Evolutionary conservation across 1,284 basidiomycete species (phyloP), one percentile per base, ranked within the genome.

Genomic region (Thelephora terrestris): DNA sequence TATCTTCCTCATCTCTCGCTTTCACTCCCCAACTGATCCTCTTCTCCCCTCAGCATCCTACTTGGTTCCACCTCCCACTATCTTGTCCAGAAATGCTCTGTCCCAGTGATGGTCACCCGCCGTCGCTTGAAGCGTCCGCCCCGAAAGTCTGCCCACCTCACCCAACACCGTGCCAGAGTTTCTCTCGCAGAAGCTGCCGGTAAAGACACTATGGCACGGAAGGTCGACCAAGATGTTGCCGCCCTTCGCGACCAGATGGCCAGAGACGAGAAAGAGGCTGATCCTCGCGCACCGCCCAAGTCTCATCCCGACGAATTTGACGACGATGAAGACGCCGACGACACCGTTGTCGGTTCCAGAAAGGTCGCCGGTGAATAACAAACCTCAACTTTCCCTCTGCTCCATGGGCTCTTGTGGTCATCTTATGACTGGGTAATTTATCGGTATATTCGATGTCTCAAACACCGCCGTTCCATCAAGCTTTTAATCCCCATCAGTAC

Each of bases 21-120:
- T 21, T 7, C 27, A 4, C 36, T 32, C 38, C 34, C 25, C 12
- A 20, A 49, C n/a, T 44, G 40, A 29, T 47, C 9, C 46, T 35
- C 7, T 21, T 44, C 37, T 39, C 18, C 29, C 49, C 34, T 20
- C 58, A 92, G 93, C 21, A 95, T 97, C 59, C 74, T 98, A 5
- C 82, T 98, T 34, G 94, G 94, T n/a, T 95, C 91, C 3, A 97
- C 93, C 1, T 95, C 91, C 3, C 91, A 98, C 65, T 99, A 99
- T 63, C 81, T 98, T 45, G 91, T 98, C 39, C 92, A 83, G 57
- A 84, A 83, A 64, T 77, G 74, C n/a, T 76, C 74, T 3, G 79
- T 81, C 1, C 82, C 82, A 4, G 81, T 84, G 45, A 83, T 84
- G 81, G 77, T 79, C 52, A 77, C 77, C 16, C 73, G 78, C 23